These are phyloP conservation scores for Aspergillus uvarum DNA, from an alignment of 2,329 filamentous ascomycete genomes.

Conservation along the genomic window DNA sequence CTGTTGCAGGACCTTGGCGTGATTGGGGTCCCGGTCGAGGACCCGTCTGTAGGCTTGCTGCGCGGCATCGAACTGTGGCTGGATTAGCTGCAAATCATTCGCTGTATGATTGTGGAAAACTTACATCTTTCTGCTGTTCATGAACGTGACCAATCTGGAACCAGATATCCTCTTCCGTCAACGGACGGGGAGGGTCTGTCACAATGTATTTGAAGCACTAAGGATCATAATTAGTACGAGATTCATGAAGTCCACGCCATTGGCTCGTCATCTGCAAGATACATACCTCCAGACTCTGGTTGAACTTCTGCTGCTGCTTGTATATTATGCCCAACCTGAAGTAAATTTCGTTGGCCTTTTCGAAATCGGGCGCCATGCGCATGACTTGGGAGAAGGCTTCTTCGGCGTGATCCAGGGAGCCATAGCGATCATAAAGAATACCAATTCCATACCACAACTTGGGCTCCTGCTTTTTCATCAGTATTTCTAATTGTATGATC, in stretches of 20 bases:
- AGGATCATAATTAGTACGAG: neutral
- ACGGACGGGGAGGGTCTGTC: constrained; percentile 80
- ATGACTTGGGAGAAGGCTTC: constrained; percentile 98
- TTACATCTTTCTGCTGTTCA: constrained; percentile 96
- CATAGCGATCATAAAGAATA: constrained; percentile 94
- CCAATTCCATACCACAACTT: constrained; percentile 99
- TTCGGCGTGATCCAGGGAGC: constrained; percentile 93
- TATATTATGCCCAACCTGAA: constrained; percentile 99
- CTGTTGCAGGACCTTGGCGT: constrained; percentile 97
- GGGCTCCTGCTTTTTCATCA: constrained; percentile 64
- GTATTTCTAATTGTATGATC: neutral
- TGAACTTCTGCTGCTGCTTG: constrained; percentile 95
- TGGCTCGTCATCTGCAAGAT: neutral
- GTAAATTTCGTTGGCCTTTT: constrained; percentile 99
- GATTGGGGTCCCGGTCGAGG: constrained; percentile 88
- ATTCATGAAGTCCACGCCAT: neutral
- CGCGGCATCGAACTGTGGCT: constrained; percentile 81
- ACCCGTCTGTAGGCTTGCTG: constrained; percentile 92
- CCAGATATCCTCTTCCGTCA: constrained; percentile 98
- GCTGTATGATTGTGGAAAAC: constrained; percentile 38
- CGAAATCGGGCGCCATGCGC: constrained; percentile 96
- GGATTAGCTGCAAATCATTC: constrained; percentile 29
- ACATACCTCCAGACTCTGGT: constrained; percentile 82
- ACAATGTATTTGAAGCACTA: constrained; percentile 99
- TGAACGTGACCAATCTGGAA: constrained; percentile 99